Conservation (phyloP, 2,329 filamentous ascomycete genomes). For the Ophiostoma himal-ulmi region DNA sequence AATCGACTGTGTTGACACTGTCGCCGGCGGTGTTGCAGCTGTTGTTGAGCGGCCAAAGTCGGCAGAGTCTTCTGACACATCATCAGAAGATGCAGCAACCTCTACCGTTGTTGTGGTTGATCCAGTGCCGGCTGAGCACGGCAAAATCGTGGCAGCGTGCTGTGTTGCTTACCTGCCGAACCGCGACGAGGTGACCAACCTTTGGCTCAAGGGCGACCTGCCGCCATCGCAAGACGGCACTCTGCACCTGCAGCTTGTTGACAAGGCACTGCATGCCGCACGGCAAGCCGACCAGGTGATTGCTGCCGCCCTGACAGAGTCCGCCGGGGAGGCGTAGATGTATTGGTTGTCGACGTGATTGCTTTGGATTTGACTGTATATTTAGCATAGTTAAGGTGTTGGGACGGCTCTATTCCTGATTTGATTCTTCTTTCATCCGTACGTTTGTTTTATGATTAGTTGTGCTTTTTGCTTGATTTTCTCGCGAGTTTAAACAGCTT, state of each 20-base stretch:
- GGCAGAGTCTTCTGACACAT: constrained; percentile 27
- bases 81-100: constrained; percentile 22
- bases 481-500: no score
- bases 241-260: constrained; percentile 39
- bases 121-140: constrained; percentile 74
- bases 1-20: constrained; percentile 89
- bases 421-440: neutral
- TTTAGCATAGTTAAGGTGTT: neutral
- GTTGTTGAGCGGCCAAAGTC: constrained; percentile 46
- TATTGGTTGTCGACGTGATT: neutral
- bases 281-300: constrained; percentile 41
- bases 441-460: neutral
- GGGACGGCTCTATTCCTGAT: neutral
- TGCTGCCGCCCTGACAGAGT: constrained; percentile 37
- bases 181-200: constrained; percentile 84
- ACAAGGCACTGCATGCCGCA: constrained; percentile 39
- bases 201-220: constrained; percentile 80
- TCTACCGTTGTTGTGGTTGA: constrained; percentile 61
- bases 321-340: constrained; percentile 24
- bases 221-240: constrained; percentile 38
- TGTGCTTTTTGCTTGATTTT: neutral
- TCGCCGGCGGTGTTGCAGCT: constrained; percentile 79
- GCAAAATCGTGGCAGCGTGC: constrained; percentile 71
- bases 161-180: constrained; percentile 83
- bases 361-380: neutral